Evolutionary conservation across 2,329 filamentous ascomycete species (phyloP), one percentile per base, ranked within the genome.

Genomic region (Leptographium lundbergii): DNA sequence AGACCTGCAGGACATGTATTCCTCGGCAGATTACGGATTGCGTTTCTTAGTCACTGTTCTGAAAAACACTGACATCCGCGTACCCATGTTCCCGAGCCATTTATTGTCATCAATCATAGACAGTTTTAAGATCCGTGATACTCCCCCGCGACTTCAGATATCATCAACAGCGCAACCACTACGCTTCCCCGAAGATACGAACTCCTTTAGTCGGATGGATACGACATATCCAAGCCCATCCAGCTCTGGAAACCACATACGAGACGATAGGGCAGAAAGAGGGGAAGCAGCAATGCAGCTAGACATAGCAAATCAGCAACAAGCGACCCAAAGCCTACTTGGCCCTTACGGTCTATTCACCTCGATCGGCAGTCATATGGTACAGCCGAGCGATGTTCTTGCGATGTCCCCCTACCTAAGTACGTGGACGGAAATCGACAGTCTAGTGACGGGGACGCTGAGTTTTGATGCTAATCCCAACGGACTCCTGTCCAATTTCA

Each of bases 1-100:
- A 4, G 42, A 57, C 19, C 47, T 60, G 19, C 54, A 54, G 36
- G 48, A 57, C n/a, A 60, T 54, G 27, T 60, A 57, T 29, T 45
- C 48, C 13, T 48, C 54, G 22, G 58, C 54, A 4, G 50, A 51
- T 14, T 57, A 54, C 36, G 54, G 55, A 45, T 5, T 27, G 3
- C 39, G 54, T 6, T 56, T 47, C 10, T 17, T 56, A 10, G 2
- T 42, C 6, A 42, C n/a, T 25, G 53, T 55, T 14, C 22, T 55
- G 13, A 22, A 22, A 14, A 42, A 42, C 14, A 32, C 54, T 29
- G 25, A 22, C 24, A 56, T 45, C 39, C 47, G 47, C 24, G 47
- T 50, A 24, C 47, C 47, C 47, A 25, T 50, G 22, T 50, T 50
- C 24, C 47, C 22, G 24, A 50, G 47, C 24, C 47, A 50, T 24